phyloP scores from a whole-genome alignment of 2,329 filamentous ascomycete genomes.

The Fusarium staphyleae region DNA sequence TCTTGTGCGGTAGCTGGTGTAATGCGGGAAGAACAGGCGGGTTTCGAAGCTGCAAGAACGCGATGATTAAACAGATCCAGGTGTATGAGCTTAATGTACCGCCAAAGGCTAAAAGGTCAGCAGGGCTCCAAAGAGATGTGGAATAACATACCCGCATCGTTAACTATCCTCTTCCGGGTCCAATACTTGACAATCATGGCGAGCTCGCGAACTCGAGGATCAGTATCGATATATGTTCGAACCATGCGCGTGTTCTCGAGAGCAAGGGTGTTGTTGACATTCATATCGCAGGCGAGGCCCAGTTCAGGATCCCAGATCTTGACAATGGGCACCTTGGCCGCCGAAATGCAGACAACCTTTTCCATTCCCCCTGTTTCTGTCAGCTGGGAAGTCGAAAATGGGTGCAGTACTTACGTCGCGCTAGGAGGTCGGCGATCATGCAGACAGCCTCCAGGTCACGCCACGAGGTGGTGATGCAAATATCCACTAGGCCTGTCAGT shows the following conservation, averaged over 20 bases:
- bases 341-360: slow-evolving; percentile 91
- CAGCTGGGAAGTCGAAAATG: slow-evolving; percentile 36
- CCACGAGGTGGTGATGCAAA: slow-evolving; percentile 93
- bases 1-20: slow-evolving; percentile 67
- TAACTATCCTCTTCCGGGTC: slow-evolving; percentile 90
- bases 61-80: slow-evolving; percentile 98
- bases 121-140: slow-evolving; percentile 12
- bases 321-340: slow-evolving; percentile 96
- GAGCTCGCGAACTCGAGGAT: slow-evolving; percentile 86
- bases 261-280: slow-evolving; percentile 95
- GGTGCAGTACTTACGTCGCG: slow-evolving; percentile 70
- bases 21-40: slow-evolving; percentile 86
- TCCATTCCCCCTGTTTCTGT: slow-evolving; percentile 86
- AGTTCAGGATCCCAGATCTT: slow-evolving; percentile 98
- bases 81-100: slow-evolving; percentile 97
- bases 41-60: slow-evolving; percentile 87
- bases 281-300: slow-evolving; percentile 92
- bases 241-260: slow-evolving; percentile 98
- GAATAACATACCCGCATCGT: slow-evolving; percentile 83
- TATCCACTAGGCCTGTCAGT: slow-evolving; percentile 72
- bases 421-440: slow-evolving; percentile 84
- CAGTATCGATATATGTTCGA: slow-evolving; percentile 92
- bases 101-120: slow-evolving; percentile 71
- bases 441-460: slow-evolving; percentile 90
- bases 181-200: slow-evolving; percentile 99